Base-by-base conservation (phyloP, 495 filamentous ascomycete species). In the Penicillium canescens region DNA sequence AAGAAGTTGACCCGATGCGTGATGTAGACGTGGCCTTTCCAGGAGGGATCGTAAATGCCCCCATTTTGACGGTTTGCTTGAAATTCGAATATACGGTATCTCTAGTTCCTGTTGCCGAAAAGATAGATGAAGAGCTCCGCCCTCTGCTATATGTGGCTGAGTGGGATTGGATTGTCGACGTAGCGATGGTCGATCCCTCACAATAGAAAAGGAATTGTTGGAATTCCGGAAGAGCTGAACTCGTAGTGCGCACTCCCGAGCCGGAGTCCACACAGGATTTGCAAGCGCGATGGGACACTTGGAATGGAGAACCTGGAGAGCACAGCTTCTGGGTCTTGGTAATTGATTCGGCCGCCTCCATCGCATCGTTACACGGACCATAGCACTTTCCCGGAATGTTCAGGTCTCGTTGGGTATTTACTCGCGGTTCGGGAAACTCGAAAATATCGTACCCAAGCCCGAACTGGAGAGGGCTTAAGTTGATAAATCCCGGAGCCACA, bases 171-270 rank as follows among this genome's bases (percentile, higher is more conserved):
- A 6, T 31, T 7, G 4, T 31, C 8, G 8, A 31, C 26, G 26
- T 31, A 7, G 8, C 26, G 11, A 1, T 38, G 36, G 36, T 10
- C 4, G 36, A 38, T 18, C 10, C 36, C 20, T 46, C 41, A 39
- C 56, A 59, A 24, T 54, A 59, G 26, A 37, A 54, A 3, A 59
- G 14, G 28, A 53, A 59, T 31, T 49, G 56, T 23, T 54, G 50
- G 21, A 59, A 55, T 41, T 57, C 23, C 6, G 51, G 51, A 42
- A 16, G 56, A 18, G 11, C 39, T 26, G 18, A 35, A 18, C 16
- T 26, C 12, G 37, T 24, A 26, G 26, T 37, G 33, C 51, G 53
- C 8, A 37, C 12, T 8, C 24, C 23, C 4, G 39, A 23, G 6
- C n/a, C 14, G 1, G 38, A 21, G 5, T 35, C n/a, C 2, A 50